Conservation (phyloP, 257 asterid genomes). For the Solanum etuberosum region DNA sequence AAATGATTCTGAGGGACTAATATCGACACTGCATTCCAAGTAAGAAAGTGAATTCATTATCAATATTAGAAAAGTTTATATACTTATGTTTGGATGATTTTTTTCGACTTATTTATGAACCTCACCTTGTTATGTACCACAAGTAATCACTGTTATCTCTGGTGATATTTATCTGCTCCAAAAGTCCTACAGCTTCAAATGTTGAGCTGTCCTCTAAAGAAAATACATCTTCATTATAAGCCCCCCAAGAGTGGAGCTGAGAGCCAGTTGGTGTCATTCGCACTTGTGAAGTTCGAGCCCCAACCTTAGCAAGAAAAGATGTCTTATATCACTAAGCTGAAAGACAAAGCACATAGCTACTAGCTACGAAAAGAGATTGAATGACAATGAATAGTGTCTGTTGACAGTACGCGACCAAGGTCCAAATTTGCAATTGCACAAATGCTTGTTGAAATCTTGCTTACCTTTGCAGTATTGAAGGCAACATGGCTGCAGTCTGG, state of each 20-base stretch:
- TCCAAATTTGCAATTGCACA: neutral
- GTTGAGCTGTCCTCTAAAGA: slow-evolving; percentile 28
- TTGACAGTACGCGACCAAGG: neutral
- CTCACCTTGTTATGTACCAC: slow-evolving; percentile 63
- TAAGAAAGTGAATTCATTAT: neutral
- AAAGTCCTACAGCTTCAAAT: slow-evolving; percentile 32
- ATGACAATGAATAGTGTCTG: neutral
- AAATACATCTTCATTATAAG: slow-evolving; percentile 35
- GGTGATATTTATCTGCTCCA: slow-evolving; percentile 58
- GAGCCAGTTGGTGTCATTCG: slow-evolving; percentile 25
- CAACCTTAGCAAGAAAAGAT: slow-evolving; percentile 18
- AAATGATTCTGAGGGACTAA: slow-evolving; percentile 48
- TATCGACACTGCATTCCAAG: slow-evolving; percentile 27
- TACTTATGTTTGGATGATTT: neutral
- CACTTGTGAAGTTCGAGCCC: slow-evolving; percentile 28
- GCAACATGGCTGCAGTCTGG: slow-evolving; percentile 57
- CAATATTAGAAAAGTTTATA: neutral
- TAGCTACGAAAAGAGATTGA: too few relatives aligned
- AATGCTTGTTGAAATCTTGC: neutral
- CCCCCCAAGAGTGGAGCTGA: slow-evolving; percentile 42
- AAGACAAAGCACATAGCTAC: neutral
- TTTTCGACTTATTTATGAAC: neutral
- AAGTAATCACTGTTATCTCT: slow-evolving; percentile 56
- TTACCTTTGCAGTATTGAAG: slow-evolving; percentile 55
- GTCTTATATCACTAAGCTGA: neutral